Percentiles rank a stretch among this genome's conserved stretches.
These are phyloP conservation scores for Corrigiola litoralis DNA, from an alignment of 179 eudicot genomes.

Conservation along the genomic window DNA sequence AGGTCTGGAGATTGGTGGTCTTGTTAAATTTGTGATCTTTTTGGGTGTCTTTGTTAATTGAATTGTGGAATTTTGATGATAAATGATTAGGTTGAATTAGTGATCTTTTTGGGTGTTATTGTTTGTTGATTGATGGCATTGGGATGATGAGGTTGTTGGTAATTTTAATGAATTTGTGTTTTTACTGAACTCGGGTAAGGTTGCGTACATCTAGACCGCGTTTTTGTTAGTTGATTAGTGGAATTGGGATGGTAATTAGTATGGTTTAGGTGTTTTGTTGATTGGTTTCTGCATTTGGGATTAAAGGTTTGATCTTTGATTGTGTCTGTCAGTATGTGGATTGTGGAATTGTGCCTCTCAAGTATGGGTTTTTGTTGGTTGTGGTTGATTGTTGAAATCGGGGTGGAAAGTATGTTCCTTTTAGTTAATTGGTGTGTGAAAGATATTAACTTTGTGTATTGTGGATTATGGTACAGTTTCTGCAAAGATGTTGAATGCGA, in stretches of 20 bases:
- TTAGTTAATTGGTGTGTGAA: background rate
- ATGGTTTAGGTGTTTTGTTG: no score
- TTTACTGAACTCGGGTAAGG: constrained; percentile 1
- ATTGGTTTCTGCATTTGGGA: no score
- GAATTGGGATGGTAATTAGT: no score
- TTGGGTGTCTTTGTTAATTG: background rate
- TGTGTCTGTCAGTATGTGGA: no score
- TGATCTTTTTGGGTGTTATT: background rate
- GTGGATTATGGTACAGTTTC: constrained; percentile 48
- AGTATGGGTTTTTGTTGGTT: background rate
- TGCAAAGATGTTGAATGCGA: constrained; percentile 70
- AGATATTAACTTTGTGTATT: background rate
- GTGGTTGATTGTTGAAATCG: background rate
- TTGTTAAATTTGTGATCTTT: background rate
- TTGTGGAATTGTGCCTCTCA: no score
- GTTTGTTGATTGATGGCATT: no score
- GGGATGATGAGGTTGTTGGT: no score
- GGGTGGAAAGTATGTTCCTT: background rate
- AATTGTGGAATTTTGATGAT: background rate
- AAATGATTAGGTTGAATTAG: background rate
- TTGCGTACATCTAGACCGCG: no score
- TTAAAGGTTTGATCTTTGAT: no score
- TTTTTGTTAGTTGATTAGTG: no score
- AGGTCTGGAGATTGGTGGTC: constrained; percentile 15
- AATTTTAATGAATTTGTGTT: background rate